Evolutionary conservation across 306 rosid species (phyloP), one percentile per base, ranked within the genome.

Genomic region (Rubus idaeus): DNA sequence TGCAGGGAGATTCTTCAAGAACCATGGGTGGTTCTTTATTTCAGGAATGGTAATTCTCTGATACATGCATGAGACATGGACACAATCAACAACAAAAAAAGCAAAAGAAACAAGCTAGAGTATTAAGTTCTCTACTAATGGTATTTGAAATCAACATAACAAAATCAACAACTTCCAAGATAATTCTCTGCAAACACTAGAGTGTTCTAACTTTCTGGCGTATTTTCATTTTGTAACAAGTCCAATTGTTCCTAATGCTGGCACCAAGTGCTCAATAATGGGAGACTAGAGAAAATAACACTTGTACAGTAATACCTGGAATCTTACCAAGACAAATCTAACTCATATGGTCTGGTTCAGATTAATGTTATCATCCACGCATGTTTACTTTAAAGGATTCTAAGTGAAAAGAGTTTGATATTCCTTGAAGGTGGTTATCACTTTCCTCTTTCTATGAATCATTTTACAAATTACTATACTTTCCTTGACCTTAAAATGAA

Each of bases 31-130:
- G 81, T 84, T 90, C 84, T 83, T 79, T 65, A 95, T 95, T 79
- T 95, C 90, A 21, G 96, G 96, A 69, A 95, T 90, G 58, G 78
- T 83, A 71, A 95, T 95, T 83, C 98, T 89, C 97, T 94, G 95
- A 77, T 40, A 20, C 76, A 79, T 41, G 30, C 56, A 58, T 62
- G 78, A 76, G 37, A 72, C 74, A 78, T 4, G 69, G 50, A 21
- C 70, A 37, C 58, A 46, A 41, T 18, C 62, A 71, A 68, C 3
- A 12, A 81, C 46, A 13, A 56, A 20, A 44, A 70, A 6, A 53
- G 80, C 47, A 81, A 65, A 72, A 56, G 30, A 41, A 46, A 69
- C 37, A 73, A 65, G 73, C 51, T 40, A 75, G 35, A 78, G 63
- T 68, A 64, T 8, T 35, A 47, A 7, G 18, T 12, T 65, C 44